Conservation (phyloP, 768 basidiomycete species). For the Termitomyces titanicus region DNA sequence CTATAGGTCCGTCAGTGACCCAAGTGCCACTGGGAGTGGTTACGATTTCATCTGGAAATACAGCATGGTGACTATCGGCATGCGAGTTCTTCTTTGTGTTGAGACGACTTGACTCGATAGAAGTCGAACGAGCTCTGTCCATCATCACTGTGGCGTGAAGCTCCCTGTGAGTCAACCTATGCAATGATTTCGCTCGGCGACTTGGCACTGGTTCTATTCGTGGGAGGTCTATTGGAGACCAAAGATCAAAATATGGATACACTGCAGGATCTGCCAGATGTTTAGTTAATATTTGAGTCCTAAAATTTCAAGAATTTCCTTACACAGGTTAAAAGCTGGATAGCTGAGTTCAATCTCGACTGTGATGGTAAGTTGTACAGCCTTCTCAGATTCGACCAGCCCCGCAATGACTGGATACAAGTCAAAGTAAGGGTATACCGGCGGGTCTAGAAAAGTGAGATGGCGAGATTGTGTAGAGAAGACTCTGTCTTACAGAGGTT, state of each 20-base stretch:
- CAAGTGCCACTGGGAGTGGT: not conserved
- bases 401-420: constrained; percentile 30
- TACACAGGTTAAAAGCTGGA: constrained; percentile 22
- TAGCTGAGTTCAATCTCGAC: constrained; percentile 12
- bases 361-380: not conserved
- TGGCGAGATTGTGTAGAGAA: not conserved
- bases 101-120: not conserved
- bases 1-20: not conserved
- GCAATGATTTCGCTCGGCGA: not conserved
- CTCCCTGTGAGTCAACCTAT: constrained; percentile 29
- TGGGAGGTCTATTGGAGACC: constrained; percentile 17
- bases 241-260: constrained; percentile 34
- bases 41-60: not conserved
- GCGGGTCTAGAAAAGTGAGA: constrained; percentile 12
- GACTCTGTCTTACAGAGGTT: constrained; percentile 3
- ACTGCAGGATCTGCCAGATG: constrained; percentile 23
- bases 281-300: not conserved
- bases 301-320: not conserved
- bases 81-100: not conserved
- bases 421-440: constrained; percentile 38
- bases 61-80: not conserved
- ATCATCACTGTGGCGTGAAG: constrained; percentile 35
- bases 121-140: constrained; percentile 18
- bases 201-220: constrained; percentile 1
- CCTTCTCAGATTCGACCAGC: not conserved